phyloP scores from a whole-genome alignment of 2,329 filamentous ascomycete species.

The Beauveria asiatica region DNA sequence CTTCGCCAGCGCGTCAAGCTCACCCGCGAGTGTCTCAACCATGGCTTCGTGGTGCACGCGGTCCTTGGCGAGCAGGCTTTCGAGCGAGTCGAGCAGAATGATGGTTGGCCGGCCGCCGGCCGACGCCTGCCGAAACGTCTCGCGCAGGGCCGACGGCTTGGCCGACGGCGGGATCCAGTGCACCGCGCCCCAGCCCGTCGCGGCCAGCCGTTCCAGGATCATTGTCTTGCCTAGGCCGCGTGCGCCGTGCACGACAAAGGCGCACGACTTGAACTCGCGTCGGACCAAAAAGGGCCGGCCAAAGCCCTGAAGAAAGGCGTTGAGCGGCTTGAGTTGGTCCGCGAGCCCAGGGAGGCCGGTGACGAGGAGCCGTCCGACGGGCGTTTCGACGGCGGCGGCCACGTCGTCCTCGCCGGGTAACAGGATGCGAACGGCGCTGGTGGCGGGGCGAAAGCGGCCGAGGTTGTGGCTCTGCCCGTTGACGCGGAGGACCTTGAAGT shows the following conservation, averaged over 20 bases:
- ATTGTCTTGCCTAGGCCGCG: constrained; percentile 78
- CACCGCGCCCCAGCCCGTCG: constrained; percentile 61
- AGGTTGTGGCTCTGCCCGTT: constrained; percentile 37
- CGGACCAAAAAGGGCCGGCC: constrained; percentile 26
- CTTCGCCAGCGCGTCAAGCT: constrained; percentile 45
- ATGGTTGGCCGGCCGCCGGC: constrained; percentile 61
- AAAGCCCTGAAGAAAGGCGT: constrained; percentile 54
- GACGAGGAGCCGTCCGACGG: constrained; percentile 32
- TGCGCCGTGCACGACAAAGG: constrained; percentile 70
- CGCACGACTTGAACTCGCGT: constrained; percentile 35
- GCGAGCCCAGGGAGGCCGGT: constrained; percentile 60
- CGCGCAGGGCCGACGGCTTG: constrained; percentile 52
- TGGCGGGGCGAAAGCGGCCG: constrained; percentile 33
- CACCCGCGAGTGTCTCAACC: constrained; percentile 42
- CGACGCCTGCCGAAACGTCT: constrained; percentile 61
- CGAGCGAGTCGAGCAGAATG: constrained; percentile 70
- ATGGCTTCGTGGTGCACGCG: constrained; percentile 41
- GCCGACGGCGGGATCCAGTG: constrained; percentile 49
- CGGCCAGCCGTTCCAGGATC: constrained; percentile 59
- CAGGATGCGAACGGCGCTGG: constrained; percentile 31
- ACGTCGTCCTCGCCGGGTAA: constrained; percentile 20
- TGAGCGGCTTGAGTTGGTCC: constrained; percentile 55
- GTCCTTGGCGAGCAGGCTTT: constrained; percentile 58
- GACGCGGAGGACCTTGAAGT: constrained; percentile 51
- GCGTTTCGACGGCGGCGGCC: constrained; percentile 10